Conservation (phyloP, 2,329 filamentous ascomycete genomes). For the Leptographium lundbergii region DNA sequence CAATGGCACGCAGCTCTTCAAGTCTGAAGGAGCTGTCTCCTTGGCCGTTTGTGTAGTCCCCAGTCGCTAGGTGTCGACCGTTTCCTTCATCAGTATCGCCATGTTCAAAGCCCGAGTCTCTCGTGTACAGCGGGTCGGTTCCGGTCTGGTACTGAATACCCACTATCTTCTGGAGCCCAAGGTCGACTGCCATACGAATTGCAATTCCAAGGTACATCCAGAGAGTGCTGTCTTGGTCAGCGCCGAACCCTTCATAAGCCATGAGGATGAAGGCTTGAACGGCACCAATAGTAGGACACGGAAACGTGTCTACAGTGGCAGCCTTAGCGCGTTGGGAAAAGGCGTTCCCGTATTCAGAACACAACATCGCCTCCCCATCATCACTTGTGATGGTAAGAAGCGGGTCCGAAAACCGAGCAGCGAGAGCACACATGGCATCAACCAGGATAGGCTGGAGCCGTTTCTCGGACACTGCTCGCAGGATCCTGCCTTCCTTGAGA, state of each 20-base stretch:
- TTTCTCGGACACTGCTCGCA: slow-evolving; percentile 68
- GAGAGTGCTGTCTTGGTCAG: slow-evolving; percentile 74
- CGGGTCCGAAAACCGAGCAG: slow-evolving; percentile 65
- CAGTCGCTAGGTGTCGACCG: slow-evolving; percentile 9
- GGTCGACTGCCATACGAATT: slow-evolving; percentile 70
- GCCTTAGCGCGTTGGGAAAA: slow-evolving; percentile 75
- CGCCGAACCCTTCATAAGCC: slow-evolving; percentile 81
- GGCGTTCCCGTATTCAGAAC: slow-evolving; percentile 59
- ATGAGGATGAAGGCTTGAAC: slow-evolving; percentile 75
- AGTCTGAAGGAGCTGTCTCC: slow-evolving; percentile 26
- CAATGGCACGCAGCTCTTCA: slow-evolving; percentile 50
- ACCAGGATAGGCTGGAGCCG: slow-evolving; percentile 73
- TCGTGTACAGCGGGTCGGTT: slow-evolving; percentile 31
- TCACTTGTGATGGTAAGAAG: slow-evolving; percentile 37
- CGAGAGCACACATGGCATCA: slow-evolving; percentile 71
- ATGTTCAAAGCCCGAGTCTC: slow-evolving; percentile 23
- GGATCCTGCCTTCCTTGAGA: slow-evolving; percentile 57
- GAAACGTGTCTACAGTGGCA: slow-evolving; percentile 71
- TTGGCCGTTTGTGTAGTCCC: slow-evolving; percentile 14
- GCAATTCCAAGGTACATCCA: slow-evolving; percentile 91
- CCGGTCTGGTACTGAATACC: slow-evolving; percentile 53
- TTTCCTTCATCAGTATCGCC: slow-evolving; percentile 16
- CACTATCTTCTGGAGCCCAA: slow-evolving; percentile 72
- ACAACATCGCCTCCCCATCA: slow-evolving; percentile 20
- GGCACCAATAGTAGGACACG: slow-evolving; percentile 69